Percentiles rank a stretch among this genome's conserved stretches.
phyloP scores from a whole-genome alignment of 345 rosid species.

The Linum tenue region DNA sequence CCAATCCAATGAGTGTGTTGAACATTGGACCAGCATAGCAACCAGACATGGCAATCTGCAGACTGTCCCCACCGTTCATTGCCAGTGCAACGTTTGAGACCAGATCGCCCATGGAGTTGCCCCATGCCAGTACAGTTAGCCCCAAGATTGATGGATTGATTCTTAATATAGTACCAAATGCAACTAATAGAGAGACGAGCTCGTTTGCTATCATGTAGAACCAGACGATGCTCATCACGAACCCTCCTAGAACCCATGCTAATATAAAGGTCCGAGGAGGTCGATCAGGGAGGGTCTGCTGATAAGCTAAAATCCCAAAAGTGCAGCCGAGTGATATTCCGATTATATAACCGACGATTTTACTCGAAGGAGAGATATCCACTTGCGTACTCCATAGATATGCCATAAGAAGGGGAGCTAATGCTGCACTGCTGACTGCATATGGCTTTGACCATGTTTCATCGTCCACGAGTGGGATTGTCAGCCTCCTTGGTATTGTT shows the following conservation, averaged over 20 bases:
- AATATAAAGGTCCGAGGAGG: slow-evolving; percentile 60
- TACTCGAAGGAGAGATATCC: slow-evolving; percentile 24
- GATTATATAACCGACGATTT: slow-evolving; percentile 31
- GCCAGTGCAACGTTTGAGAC: slow-evolving; percentile 73
- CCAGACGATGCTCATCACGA: slow-evolving; percentile 86
- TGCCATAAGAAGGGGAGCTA: slow-evolving; percentile 63
- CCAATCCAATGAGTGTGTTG: slow-evolving; percentile 76
- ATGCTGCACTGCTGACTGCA: slow-evolving; percentile 61
- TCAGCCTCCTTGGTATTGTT: slow-evolving; percentile 56
- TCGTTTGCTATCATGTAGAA: slow-evolving; percentile 89
- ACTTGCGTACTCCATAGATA: slow-evolving; percentile 56
- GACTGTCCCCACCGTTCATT: slow-evolving; percentile 66
- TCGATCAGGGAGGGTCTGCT: slow-evolving; percentile 40
- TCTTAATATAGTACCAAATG: slow-evolving; percentile 52
- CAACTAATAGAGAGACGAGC: slow-evolving; percentile 75
- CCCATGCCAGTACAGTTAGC: slow-evolving; percentile 85
- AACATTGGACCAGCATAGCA: slow-evolving; percentile 98
- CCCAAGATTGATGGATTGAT: slow-evolving; percentile 81
- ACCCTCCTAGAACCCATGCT: slow-evolving; percentile 85
- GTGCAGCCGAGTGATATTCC: slow-evolving; percentile 38
- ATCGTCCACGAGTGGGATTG: slow-evolving; percentile 65
- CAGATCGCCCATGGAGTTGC: slow-evolving; percentile 90
- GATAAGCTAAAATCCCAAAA: slow-evolving; percentile 48
- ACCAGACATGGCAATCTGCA: slow-evolving; percentile 79
- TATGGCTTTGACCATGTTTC: slow-evolving; percentile 69